Evolutionary conservation across 495 filamentous ascomycete species (phyloP).

Genomic region (Podospora appendiculata): DNA sequence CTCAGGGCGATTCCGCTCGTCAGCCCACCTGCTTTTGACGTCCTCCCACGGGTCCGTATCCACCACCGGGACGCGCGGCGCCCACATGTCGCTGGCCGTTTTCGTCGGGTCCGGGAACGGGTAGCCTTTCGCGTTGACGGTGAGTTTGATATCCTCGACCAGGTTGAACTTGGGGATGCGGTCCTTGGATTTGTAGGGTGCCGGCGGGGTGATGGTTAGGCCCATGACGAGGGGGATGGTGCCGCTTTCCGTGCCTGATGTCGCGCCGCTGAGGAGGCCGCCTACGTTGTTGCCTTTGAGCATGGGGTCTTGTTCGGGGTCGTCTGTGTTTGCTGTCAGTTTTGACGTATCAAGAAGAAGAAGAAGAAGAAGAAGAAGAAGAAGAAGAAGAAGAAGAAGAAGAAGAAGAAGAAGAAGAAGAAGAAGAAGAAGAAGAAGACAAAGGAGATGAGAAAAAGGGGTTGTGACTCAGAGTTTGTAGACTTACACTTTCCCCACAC

Average conservation of each 20-base stretch:
- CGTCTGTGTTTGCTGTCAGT: background rate
- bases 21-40: background rate
- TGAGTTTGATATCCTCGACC: background rate
- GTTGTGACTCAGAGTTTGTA: background rate
- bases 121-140: background rate
- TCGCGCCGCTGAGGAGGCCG: background rate
- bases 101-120: background rate
- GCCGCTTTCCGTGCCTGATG: background rate
- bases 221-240: background rate
- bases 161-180: background rate
- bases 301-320: background rate
- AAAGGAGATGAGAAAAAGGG: too few species aligned
- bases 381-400: background rate
- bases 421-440: background rate
- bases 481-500: background rate
- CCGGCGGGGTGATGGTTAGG: background rate
- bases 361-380: too few species aligned
- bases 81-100: background rate
- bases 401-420: too few species aligned
- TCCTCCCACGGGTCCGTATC: background rate
- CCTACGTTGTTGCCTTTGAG: background rate
- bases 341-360: background rate
- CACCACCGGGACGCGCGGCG: background rate
- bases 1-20: background rate
- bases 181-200: background rate